Base-by-base conservation (phyloP, 441 rosid genomes). In the Mallotus japonicus region DNA sequence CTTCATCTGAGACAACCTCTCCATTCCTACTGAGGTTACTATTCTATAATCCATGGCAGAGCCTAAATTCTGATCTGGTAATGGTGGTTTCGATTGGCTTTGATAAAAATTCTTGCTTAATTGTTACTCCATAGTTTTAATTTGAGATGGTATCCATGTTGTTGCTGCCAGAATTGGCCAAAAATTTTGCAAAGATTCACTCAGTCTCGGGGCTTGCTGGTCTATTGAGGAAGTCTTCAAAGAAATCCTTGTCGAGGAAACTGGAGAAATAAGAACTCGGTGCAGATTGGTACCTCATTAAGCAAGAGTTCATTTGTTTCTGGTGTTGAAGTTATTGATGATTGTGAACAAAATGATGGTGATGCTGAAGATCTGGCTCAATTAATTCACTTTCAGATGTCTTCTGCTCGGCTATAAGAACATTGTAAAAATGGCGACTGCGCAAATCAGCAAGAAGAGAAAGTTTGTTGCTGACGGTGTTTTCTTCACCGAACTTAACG, bases 121-220 rank as follows among this genome's bases (percentile, higher is more conserved):
- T 5, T 9, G 49, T n/a, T 34, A 53, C 50, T n/a, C 37, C 47
- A 71, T 72, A 66, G 69, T 50, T 65, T 42, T 65, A 82, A 64
- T 69, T 70, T 1, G 77, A 47, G 2, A 51, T 34, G 75, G 59
- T 71, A 16, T 72, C 75, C 5, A 76, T 46, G 32, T 59, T 74
- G 32, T 62, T 74, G 57, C 75, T 79, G 58, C 65, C 76, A 14
- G 81, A 61, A 50, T 73, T 77, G 60, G 83, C 78, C 32, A 91
- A 65, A 60, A 90, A 82, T 56, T 84, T 80, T 0, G 87, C 89
- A 69, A 89, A 85, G 58, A 89, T 85, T 75, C 83, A 76, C 71
- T 91, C 97, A 0, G 96, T 89, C 77, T 95, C 98, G 0, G 99
- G 99, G 69, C 97, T 95, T 1, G 96, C 66, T 3, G 99, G 96